Base-by-base conservation (phyloP, 441 rosid genomes). In the Omphalea diandra region DNA sequence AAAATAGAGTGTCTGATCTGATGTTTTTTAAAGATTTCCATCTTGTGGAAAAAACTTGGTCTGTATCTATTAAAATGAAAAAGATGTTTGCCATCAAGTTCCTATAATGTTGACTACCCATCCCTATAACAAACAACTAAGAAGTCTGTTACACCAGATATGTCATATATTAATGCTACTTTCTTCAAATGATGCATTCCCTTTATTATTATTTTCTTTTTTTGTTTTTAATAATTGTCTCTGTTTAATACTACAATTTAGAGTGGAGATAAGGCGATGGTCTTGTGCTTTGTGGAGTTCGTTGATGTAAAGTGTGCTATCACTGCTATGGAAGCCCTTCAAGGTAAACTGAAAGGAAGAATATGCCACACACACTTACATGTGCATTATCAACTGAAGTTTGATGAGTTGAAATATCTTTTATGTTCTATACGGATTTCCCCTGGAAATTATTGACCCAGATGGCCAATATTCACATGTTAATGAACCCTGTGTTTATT, bases 201-300 rank as follows among this genome's bases (percentile, higher is more conserved):
- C 43, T 53, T 46, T 38, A 44, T 76, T 71, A 31, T 65, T 35
- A 11, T 69, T 62, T 24, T 65, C 40, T 27, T 65, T 2, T 11
- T 52, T 52, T 60, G 22, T 24, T 6, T 22, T 17, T 63, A 22
- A 31, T 50, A 1, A 40, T 35, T 29, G 18, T 73, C 62, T 68
- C 5, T 44, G 31, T 53, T 46, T 69, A 41, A 46, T 41, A 73
- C 49, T 46, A 26, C 27, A 73, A 55, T 77, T 76, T 79, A 83
- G 91, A 73, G 44, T 59, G 85, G 82, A 80, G 89, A 82, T 46
- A 75, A 55, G 69, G 86, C 88, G 22, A 49, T 69, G 73, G 88
- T 87, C 24, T 66, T 83, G 67, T 81, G 91, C 81, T 87, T 87
- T 75, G 88, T 83, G 62, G 89, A 85, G 78, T 87, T 87, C 3